phyloP scores from a whole-genome alignment of 2,329 filamentous ascomycete species.

The Stagonosporopsis cucurbitacearum region DNA sequence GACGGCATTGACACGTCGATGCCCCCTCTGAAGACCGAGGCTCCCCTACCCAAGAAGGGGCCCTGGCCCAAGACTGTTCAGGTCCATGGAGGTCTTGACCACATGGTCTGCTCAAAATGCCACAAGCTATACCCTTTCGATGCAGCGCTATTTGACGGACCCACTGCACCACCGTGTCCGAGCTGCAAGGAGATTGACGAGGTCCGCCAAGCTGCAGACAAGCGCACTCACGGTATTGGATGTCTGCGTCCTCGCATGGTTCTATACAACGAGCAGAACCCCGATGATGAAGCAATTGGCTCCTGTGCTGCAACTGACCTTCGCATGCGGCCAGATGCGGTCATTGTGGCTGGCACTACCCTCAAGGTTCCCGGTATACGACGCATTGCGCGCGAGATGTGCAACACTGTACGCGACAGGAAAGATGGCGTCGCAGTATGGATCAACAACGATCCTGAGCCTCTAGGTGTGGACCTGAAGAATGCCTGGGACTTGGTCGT shows the following conservation, averaged over 20 bases:
- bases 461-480: slow-evolving; percentile 82
- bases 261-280: slow-evolving; percentile 96
- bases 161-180: slow-evolving; percentile 79
- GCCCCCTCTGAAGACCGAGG: slow-evolving; percentile 76
- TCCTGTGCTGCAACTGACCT: slow-evolving; percentile 87
- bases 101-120: slow-evolving; percentile 98
- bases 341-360: slow-evolving; percentile 94
- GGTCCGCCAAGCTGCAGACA: slow-evolving; percentile 79
- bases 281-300: slow-evolving; percentile 94
- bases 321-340: slow-evolving; percentile 82
- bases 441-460: slow-evolving; percentile 90
- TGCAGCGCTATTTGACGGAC: slow-evolving; percentile 79
- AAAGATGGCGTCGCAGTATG: slow-evolving; percentile 87
- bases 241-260: slow-evolving; percentile 91
- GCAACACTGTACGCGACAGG: slow-evolving; percentile 80
- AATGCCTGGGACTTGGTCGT: slow-evolving; percentile 94
- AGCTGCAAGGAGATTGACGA: slow-evolving; percentile 77
- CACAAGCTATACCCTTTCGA: slow-evolving; percentile 77
- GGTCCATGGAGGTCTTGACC: slow-evolving; percentile 88
- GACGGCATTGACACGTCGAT: slow-evolving; percentile 91
- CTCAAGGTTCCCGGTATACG: slow-evolving; percentile 93
- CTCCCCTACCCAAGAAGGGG: slow-evolving; percentile 82
- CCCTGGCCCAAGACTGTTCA: slow-evolving; percentile 95
- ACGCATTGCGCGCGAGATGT: slow-evolving; percentile 89
- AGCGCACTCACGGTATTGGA: slow-evolving; percentile 92